Percentiles rank a stretch among this genome's conserved stretches.
Conservation (phyloP, 2,329 filamentous ascomycete species). For the Colletotrichum karsti region DNA sequence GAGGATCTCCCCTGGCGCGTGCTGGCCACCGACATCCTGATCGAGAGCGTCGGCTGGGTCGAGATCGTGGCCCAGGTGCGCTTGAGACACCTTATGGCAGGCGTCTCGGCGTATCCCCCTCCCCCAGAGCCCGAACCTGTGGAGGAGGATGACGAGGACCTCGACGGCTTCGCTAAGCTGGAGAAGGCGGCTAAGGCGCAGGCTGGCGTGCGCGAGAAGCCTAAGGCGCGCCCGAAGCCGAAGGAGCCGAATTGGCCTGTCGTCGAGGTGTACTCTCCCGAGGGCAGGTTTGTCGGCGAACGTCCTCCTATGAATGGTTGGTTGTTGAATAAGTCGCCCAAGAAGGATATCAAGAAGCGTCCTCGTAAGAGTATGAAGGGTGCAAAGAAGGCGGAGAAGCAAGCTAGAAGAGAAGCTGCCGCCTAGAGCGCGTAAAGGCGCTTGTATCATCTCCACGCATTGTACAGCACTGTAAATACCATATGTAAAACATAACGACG, state of each 20-base stretch:
- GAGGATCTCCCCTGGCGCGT: slow-evolving; percentile 82
- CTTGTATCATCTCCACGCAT: background rate
- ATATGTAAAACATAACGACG: background rate
- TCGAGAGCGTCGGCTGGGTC: slow-evolving; percentile 94
- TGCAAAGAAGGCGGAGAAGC: slow-evolving; percentile 60
- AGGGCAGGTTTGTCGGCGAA: slow-evolving; percentile 79
- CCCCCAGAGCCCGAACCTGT: slow-evolving; percentile 28
- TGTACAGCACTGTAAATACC: slow-evolving; percentile 5
- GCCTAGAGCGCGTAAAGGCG: background rate
- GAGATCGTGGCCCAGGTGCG: slow-evolving; percentile 87
- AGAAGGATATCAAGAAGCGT: slow-evolving; percentile 58
- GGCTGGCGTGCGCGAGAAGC: slow-evolving; percentile 31
- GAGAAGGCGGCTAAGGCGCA: slow-evolving; percentile 22
- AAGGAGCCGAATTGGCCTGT: slow-evolving; percentile 63
- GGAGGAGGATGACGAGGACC: background rate
- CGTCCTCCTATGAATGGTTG: slow-evolving; percentile 78
- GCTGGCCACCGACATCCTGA: slow-evolving; percentile 82
- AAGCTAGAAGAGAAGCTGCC: slow-evolving; percentile 34
- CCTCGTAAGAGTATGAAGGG: slow-evolving; percentile 78
- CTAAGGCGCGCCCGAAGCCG: slow-evolving; percentile 1
- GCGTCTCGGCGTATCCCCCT: slow-evolving; percentile 33
- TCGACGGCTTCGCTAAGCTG: slow-evolving; percentile 27
- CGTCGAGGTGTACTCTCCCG: slow-evolving; percentile 86
- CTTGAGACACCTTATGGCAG: slow-evolving; percentile 55
- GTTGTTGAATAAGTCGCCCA: slow-evolving; percentile 65